A percentile compares a stretch with the other conserved stretches of the same genome.
Conservation (phyloP, 1,284 basidiomycete species). For the Cutaneotrichosporon cyanovorans region DNA sequence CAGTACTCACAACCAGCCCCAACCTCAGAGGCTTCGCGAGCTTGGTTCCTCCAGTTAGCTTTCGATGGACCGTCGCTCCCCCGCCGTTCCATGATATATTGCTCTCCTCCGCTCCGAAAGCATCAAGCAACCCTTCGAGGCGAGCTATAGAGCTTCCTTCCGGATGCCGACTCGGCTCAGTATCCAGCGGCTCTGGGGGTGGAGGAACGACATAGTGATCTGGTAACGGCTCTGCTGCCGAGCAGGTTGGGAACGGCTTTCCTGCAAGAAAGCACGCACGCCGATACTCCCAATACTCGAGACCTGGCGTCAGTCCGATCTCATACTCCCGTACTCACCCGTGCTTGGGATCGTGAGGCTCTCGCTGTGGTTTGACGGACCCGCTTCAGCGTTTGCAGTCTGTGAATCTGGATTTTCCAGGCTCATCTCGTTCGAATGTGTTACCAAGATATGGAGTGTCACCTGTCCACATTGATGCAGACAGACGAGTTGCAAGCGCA, state of each 20-base stretch:
- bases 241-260: conserved; percentile 14
- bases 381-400: not conserved
- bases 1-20: conserved; percentile 35
- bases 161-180: not conserved
- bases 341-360: conserved; percentile 2
- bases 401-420: too few relatives aligned
- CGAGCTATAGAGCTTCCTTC: conserved; percentile 12
- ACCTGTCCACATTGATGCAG: too few relatives aligned
- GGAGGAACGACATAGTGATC: conserved; percentile 15
- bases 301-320: conserved; percentile 20
- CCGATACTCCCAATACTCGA: conserved; percentile 39
- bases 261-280: conserved; percentile 35
- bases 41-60: conserved; percentile 27
- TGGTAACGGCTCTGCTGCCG: conserved; percentile 13
- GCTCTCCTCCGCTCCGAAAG: conserved; percentile 29
- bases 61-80: conserved; percentile 26
- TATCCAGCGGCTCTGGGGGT: conserved; percentile 13
- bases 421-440: too few relatives aligned
- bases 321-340: not conserved
- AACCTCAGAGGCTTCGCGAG: conserved; percentile 32
- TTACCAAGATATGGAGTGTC: too few relatives aligned
- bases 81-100: conserved; percentile 36
- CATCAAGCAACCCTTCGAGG: conserved; percentile 30
- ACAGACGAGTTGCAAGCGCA: too few relatives aligned
- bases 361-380: not conserved